Base-by-base conservation (phyloP, 495 filamentous ascomycete genomes). In the Tuber melanosporum region DNA sequence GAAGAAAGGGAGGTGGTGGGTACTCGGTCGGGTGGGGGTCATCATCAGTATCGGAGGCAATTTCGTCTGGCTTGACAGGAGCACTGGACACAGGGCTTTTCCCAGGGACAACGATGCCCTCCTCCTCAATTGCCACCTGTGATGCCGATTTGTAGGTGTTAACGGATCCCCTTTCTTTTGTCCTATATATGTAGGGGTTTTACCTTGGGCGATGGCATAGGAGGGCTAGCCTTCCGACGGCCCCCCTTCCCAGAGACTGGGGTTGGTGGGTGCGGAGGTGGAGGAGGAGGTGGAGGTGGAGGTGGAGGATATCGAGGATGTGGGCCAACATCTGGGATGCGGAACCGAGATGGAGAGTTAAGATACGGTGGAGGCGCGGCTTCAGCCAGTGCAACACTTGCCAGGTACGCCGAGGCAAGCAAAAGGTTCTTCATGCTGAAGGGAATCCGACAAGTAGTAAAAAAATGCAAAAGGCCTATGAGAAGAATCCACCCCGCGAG, bases 1-100 rank as follows among this genome's bases (percentile, higher is more conserved):
- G 57, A 78, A 73, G 73, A 32, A n/a, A 44, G 32, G 47, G 49
- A 22, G 77, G 77, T 12, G 69, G 70, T 47, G 62, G 46, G n/a
- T 26, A 43, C 12, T 46, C 36, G 10, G 71, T 36, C 9, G 57
- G 72, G 20, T 32, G 20, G 39, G 46, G n/a, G 22, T 26, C 26
- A 15, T 26, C 36, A 4, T 74, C 74, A 10, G 44, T n/a, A 17
- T 74, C 39, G 41, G 52, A 69, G 19, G 47, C 45, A 32, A 73
- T 71, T 71, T 43, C 62, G 47, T 70, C 74, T 45, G 73, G 19
- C 32, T 76, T 72, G 7, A 72, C 42, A 39, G 76, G 45, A 41
- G 46, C 62, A 32, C 45, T 57, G 0, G 39, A n/a, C 17, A n/a
- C 20, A 45, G n/a, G n/a, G 12, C 20, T 66, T 49, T 69, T 41